A percentile compares a stretch with the other conserved stretches of the same genome.
Conservation (phyloP, 805 yeast species). For the Cyberlindnera meyerae region DNA sequence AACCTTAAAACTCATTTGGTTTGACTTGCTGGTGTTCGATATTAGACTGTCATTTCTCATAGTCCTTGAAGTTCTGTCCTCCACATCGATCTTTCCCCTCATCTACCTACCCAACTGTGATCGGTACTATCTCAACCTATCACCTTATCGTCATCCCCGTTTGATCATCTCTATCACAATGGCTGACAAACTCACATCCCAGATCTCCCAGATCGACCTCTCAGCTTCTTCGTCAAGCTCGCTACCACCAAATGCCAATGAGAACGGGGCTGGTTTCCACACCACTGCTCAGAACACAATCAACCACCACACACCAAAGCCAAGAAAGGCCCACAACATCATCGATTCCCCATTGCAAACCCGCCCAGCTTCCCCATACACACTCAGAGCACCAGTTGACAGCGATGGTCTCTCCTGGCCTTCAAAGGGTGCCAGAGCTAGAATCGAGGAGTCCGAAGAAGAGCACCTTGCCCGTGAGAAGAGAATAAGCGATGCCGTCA, state of each 20-base stretch:
- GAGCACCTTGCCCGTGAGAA: constrained; percentile 61
- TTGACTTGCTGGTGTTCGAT: no score
- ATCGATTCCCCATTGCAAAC: constrained; percentile 59
- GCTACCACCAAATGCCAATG: constrained; percentile 12
- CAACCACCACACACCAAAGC: constrained; percentile 12
- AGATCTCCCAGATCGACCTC: constrained; percentile 16
- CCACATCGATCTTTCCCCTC: no score
- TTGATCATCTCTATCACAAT: constrained; percentile 2
- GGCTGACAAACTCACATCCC: constrained; percentile 13
- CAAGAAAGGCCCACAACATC: constrained; percentile 3
- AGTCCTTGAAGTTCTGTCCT: no score
- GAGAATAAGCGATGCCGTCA: constrained; percentile 83
- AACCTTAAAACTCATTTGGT: no score
- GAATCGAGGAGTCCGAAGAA: constrained; percentile 66
- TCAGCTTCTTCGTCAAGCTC: not conserved
- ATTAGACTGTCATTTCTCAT: no score
- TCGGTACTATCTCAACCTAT: no score
- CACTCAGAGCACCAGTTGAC: constrained; percentile 81
- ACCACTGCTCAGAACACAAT: constrained; percentile 16
- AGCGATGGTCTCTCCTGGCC: constrained; percentile 95
- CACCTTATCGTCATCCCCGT: no score
- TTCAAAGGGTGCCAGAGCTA: constrained; percentile 70
- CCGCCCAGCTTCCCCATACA: constrained; percentile 78
- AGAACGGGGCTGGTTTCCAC: constrained; percentile 20
- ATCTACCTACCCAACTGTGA: no score